Evolutionary conservation across 768 basidiomycete species (phyloP), one percentile per base, ranked within the genome.

Genomic region (Termitomyces sp.): DNA sequence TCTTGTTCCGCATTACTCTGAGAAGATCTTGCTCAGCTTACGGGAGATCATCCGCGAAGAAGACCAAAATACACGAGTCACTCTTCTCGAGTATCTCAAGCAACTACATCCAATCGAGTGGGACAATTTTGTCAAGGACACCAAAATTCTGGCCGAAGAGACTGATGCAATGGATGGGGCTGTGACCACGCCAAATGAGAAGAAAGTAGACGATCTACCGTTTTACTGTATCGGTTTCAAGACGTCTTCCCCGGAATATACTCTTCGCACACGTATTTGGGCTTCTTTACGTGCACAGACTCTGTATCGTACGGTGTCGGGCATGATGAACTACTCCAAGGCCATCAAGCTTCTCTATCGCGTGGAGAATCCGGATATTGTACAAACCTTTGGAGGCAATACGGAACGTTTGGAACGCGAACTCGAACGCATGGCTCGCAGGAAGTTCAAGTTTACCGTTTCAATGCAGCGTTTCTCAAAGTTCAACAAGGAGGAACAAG

Each of bases 251-350:
- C 97, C 97, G 1, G 97, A 99, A 70, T 98, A 97, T 72, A 99
- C 97, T 33, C 85, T 99, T 47, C 93, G 97, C 62, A 98, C 96
- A 0, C 92, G 97, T 72, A 99, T 99, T 64, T 98, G 97, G 97
- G 96, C 97, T 2, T 98, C 95, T 2, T 82, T 99, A 28, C 92
- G 97, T 54, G 95, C 95, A 6, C 97, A 99, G 75, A 99, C 97
- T 0, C 84, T 99, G 33, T 99, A 99, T 73, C 88, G 97, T 61
- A 99, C 97, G 12, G 94, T 98, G 20, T 98, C 97, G 5, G 97
- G 97, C 61, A 98, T 99, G 93, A 98, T 99, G 97, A 98, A 99
- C 77, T 99, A 99, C 75, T 90, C 94, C 67, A 99, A 99, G 76
- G 97, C 97, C 26, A 96, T 99, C 86, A 99, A 99, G 73, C 82